Evolutionary conservation across 305 asterid genomes (phyloP).

Genomic region (Stenogyne calaminthoides): DNA sequence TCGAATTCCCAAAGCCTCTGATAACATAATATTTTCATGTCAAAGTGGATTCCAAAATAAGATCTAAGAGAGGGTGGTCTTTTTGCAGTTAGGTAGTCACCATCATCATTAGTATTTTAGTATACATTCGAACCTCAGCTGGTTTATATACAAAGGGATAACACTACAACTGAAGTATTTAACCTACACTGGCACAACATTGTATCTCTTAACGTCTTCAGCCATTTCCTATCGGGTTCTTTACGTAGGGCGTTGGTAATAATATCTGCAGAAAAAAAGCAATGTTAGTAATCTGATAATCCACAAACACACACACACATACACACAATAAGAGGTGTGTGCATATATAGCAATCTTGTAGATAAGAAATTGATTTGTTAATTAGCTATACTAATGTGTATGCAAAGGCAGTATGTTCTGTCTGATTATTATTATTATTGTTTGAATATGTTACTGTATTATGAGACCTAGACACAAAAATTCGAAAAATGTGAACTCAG

Average conservation of each 20-base stretch:
- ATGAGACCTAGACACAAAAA: neutral
- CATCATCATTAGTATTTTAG: neutral
- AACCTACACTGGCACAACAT: neutral
- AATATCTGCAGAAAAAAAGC: slow-evolving; percentile 51
- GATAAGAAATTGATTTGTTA: neutral
- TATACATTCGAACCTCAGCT: neutral
- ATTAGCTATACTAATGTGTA: neutral
- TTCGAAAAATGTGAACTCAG: neutral
- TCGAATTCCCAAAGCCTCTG: neutral
- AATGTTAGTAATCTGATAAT: slow-evolving; percentile 11
- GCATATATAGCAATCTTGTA: slow-evolving; percentile 3
- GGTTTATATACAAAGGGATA: neutral
- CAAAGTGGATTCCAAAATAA: neutral
- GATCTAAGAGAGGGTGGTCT: neutral
- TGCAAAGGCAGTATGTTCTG: slow-evolving; percentile 2
- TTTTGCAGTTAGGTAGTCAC: slow-evolving; percentile 7
- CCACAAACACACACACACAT: neutral
- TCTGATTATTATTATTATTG: neutral
- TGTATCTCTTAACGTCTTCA: neutral
- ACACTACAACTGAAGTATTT: slow-evolving; percentile 1
- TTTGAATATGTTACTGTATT: neutral
- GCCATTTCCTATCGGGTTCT: slow-evolving; percentile 12
- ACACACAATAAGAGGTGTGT: slow-evolving; percentile 4
- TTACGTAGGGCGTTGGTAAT: slow-evolving; percentile 50
- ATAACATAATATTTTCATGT: neutral